These are phyloP conservation scores for Nannochloropsis salina DNA, from an alignment of 108 stramenopile species.

Conservation along the genomic window DNA sequence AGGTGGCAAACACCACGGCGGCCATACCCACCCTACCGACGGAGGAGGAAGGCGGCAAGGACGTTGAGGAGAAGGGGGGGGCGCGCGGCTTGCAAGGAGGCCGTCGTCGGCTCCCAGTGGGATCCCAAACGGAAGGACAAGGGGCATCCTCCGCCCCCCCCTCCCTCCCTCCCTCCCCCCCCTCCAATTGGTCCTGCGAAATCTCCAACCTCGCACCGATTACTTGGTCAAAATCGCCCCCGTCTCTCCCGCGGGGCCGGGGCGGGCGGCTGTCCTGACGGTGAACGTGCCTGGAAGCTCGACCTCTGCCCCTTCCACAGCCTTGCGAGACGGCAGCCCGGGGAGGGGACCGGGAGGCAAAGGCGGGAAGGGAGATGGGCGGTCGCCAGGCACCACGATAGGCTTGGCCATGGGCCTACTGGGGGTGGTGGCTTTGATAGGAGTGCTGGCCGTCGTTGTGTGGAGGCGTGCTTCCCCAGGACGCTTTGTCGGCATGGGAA, in stretches of 20 bases:
- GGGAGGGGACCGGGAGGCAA: neutral
- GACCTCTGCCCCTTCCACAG: neutral
- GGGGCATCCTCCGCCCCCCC: neutral
- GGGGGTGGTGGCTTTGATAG: neutral
- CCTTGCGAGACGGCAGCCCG: neutral
- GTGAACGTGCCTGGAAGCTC: neutral
- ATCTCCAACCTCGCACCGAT: neutral
- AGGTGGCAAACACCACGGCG: neutral
- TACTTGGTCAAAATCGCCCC: neutral
- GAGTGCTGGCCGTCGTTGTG: neutral
- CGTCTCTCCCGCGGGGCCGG: neutral
- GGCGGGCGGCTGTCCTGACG: neutral
- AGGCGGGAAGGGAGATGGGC: neutral
- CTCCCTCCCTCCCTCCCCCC: conserved; percentile 14
- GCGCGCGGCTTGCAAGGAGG: neutral
- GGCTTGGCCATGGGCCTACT: neutral
- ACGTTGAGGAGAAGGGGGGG: no score
- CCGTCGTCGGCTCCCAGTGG: neutral
- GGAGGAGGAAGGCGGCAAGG: neutral
- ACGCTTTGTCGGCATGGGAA: neutral
- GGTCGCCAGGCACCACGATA: neutral
- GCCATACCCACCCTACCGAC: neutral
- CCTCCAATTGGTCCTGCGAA: neutral
- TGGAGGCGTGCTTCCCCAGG: neutral
- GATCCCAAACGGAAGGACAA: neutral